Percentiles rank a stretch among this genome's conserved stretches.
These are phyloP conservation scores for Kazachstania sp. DNA, from an alignment of 1,139 yeast species.

Conservation along the genomic window DNA sequence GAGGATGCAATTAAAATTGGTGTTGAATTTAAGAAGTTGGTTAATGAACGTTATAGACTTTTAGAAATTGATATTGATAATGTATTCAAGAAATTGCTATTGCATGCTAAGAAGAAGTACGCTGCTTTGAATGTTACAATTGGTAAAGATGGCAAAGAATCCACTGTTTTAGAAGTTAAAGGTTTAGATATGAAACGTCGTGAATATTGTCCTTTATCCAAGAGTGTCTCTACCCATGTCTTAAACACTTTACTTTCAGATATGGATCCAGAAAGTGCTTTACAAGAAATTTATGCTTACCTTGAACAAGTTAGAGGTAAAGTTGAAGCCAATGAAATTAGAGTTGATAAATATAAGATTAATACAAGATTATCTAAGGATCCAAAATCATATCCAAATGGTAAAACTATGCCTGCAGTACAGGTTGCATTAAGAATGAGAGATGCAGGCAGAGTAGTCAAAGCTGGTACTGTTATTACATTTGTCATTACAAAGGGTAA, in stretches of 20 bases:
- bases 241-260: conserved; percentile 66
- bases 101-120: conserved; percentile 96
- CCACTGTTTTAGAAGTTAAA: conserved; percentile 67
- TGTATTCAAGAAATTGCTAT: conserved; percentile 71
- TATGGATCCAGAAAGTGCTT: conserved; percentile 67
- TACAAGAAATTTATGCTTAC: conserved; percentile 64
- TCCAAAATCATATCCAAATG: conserved; percentile 65
- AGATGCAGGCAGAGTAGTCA: conserved; percentile 72
- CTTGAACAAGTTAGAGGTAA: conserved; percentile 53
- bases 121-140: conserved; percentile 71
- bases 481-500: conserved; percentile 57
- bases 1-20: conserved; percentile 78
- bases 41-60: conserved; percentile 78
- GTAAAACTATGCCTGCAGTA: conserved; percentile 84
- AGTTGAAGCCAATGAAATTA: conserved; percentile 52
- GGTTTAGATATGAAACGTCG: conserved; percentile 97
- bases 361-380: conserved; percentile 72
- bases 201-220: conserved; percentile 88
- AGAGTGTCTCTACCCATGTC: conserved; percentile 74
- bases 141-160: conserved; percentile 42
- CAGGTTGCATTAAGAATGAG: conserved; percentile 81
- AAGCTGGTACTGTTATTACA: conserved; percentile 85
- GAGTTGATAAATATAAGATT: conserved; percentile 58
- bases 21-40: conserved; percentile 70
- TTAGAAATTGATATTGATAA: conserved; percentile 94